These are phyloP conservation scores for Boletus reticuloceps DNA, from an alignment of 768 basidiomycete species.

Conservation along the genomic window DNA sequence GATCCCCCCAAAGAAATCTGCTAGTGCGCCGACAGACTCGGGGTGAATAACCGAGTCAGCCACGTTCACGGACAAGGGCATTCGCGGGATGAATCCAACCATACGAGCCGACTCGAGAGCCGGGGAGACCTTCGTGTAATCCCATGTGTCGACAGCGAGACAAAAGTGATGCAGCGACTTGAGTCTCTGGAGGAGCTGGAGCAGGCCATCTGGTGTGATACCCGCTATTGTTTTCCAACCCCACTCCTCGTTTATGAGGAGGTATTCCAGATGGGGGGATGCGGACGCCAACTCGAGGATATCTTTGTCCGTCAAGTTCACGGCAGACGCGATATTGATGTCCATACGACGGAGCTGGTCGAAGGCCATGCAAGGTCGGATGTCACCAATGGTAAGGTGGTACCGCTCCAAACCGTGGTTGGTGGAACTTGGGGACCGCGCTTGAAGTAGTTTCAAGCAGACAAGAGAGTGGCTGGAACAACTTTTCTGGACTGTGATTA, in stretches of 20 bases:
- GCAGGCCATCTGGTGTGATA: constrained; percentile 1
- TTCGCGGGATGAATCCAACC: not conserved
- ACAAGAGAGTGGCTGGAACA: not conserved
- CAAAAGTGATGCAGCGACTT: not conserved
- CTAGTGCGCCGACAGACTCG: constrained; percentile 1
- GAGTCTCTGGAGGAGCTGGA: not conserved
- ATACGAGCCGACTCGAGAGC: not conserved
- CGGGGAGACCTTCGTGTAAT: not conserved
- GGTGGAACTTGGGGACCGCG: not conserved
- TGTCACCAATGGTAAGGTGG: not conserved
- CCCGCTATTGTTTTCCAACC: not conserved
- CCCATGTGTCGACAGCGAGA: not conserved
- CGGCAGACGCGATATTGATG: not conserved
- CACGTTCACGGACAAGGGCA: constrained; percentile 3
- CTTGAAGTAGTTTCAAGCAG: constrained; percentile 1
- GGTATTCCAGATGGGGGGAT: not conserved
- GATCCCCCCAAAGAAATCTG: constrained; percentile 2
- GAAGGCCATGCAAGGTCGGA: not conserved
- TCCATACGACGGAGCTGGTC: constrained; percentile 1
- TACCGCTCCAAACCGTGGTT: not conserved
- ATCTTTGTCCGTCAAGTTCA: not conserved
- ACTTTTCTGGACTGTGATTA: not conserved
- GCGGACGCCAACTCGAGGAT: not conserved
- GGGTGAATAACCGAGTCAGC: not conserved
- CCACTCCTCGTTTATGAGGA: constrained; percentile 7